phyloP scores from a whole-genome alignment of 345 rosid species.

The Rhizophora mangle region DNA sequence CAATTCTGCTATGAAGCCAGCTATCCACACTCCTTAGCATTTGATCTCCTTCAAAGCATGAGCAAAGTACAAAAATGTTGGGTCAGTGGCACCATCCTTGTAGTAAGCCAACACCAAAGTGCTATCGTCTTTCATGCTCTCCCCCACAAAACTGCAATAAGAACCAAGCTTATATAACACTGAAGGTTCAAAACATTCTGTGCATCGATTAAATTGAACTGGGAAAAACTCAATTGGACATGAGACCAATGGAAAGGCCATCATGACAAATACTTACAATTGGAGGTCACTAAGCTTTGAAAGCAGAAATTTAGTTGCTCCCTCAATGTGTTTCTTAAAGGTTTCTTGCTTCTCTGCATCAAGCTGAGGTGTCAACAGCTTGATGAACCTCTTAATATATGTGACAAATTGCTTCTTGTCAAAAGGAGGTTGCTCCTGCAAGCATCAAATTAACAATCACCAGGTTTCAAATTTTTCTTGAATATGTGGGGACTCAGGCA shows the following conservation, averaged over 20 bases:
- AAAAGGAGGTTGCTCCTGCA: constrained; percentile 90
- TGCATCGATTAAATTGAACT: neutral
- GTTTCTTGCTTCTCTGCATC: constrained; percentile 43
- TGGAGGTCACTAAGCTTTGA: constrained; percentile 80
- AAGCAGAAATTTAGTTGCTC: constrained; percentile 84
- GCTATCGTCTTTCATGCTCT: constrained; percentile 80
- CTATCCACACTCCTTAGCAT: constrained; percentile 42
- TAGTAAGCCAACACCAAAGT: constrained; percentile 85
- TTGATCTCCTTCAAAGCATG: constrained; percentile 89
- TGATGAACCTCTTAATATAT: constrained; percentile 71
- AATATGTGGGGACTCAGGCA: no score
- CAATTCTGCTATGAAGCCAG: constrained; percentile 11
- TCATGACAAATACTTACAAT: constrained; percentile 50
- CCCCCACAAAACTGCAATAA: constrained; percentile 79
- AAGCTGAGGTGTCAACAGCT: constrained; percentile 60
- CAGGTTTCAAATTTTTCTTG: no score
- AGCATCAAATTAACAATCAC: neutral
- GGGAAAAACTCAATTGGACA: neutral
- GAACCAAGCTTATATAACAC: neutral
- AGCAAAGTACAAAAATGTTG: constrained; percentile 88
- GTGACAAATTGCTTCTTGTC: constrained; percentile 79
- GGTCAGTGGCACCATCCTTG: constrained; percentile 89
- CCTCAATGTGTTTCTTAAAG: constrained; percentile 85
- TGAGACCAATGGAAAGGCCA: neutral
- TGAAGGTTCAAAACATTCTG: neutral